A percentile compares a stretch with the other conserved stretches of the same genome.
These are phyloP conservation scores for Lithohypha guttulata DNA, from an alignment of 2,329 filamentous ascomycete genomes.

Conservation along the genomic window DNA sequence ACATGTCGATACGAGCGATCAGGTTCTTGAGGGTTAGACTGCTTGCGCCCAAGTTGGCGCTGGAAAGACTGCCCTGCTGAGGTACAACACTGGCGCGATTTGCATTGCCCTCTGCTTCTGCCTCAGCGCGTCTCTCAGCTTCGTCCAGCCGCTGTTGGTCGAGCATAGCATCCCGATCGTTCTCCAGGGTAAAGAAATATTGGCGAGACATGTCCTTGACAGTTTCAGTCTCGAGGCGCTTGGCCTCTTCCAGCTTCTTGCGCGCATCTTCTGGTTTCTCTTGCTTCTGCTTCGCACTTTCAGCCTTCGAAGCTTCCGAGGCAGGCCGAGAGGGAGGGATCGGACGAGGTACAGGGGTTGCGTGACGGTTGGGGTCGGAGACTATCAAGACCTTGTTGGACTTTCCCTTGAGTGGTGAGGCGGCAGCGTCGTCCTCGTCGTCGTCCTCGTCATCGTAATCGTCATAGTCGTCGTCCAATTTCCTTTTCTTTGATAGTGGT, in stretches of 20 bases:
- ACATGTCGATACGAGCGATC: conserved; percentile 88
- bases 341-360: conserved; percentile 39
- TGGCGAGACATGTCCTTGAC: conserved; percentile 86
- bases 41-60: conserved; percentile 86
- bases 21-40: conserved; percentile 94
- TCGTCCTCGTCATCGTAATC: conserved; percentile 54
- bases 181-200: conserved; percentile 88
- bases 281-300: conserved; percentile 49
- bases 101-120: conserved; percentile 66
- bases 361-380: conserved; percentile 24
- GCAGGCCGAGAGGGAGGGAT: conserved; percentile 39
- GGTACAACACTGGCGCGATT: conserved; percentile 41
- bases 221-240: conserved; percentile 78
- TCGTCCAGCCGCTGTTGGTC: conserved; percentile 96
- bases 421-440: conserved; percentile 38
- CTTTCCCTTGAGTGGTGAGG: conserved; percentile 41
- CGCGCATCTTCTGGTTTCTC: conserved; percentile 76
- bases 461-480: conserved; percentile 65
- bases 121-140: conserved; percentile 89
- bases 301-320: conserved; percentile 35
- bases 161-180: conserved; percentile 89
- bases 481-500: conserved; percentile 55
- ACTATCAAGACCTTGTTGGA: conserved; percentile 27
- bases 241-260: conserved; percentile 84
- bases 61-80: conserved; percentile 82